Base-by-base conservation (phyloP, 805 yeast species). In the Kodamaea jinghongensis region DNA sequence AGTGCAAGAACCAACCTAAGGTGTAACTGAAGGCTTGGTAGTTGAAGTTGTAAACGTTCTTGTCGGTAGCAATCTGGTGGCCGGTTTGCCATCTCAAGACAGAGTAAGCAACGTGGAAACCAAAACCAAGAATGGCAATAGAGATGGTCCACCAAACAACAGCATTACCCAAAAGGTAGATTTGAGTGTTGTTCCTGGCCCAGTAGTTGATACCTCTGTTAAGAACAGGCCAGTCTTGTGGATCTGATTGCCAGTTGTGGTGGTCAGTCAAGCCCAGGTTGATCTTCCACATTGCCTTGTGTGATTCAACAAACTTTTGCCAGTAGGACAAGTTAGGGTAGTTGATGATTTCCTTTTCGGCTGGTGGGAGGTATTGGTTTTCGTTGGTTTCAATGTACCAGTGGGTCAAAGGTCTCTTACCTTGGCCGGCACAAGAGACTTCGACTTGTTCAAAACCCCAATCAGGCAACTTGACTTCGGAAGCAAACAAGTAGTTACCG, bases 381-480 rank as follows among this genome's bases (percentile, higher is more conserved):
- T 60, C 67, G 62, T 84, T 85, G 43, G 78, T 72, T 65, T 86
- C 95, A 51, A 86, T 67, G 61, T 83, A 81, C 91, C 91, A 86
- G 47, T 76, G 68, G 26, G 81, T 68, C 51, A 81, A 71, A 12
- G 75, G 69, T 41, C 76, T 65, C 39, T 71, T 69, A 60, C 90
- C 93, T 50, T 79, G 83, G 13, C 75, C 61, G 27, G 95, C 88
- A 67, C 90, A 76, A 3, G 90, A 79, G 39, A 86, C 95, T 66
- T 86, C 95, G 60, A 82, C 90, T 61, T 86, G 95, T 46, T 79
- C 84, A 49, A 80, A 83, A 1, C 85, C 95, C 90, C 93, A 85
- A 38, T 76, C 78, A 45, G 95, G 95, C 53, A 86, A 72, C 56
- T 83, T 83, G 10, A 75, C 78, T 42, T 77, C 82, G 49, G 79